phyloP scores from a whole-genome alignment of 164 flowering plant species.

The Chloranthus sessilifolius region DNA sequence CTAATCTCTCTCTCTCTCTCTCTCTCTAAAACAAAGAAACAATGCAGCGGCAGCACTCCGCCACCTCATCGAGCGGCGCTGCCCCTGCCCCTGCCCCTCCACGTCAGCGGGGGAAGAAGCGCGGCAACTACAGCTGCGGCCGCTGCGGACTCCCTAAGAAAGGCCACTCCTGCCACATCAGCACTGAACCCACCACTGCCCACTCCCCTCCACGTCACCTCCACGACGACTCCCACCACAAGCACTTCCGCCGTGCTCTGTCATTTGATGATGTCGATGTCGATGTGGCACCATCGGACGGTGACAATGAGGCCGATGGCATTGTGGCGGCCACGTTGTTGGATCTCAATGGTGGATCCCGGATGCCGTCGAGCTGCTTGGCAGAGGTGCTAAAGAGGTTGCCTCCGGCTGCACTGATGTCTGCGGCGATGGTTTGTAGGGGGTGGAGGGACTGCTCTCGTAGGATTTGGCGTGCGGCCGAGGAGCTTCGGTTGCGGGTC shows the following conservation, averaged over 20 bases:
- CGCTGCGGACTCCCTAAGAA: conserved; percentile 88
- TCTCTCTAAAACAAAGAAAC: background rate
- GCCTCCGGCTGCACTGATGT: conserved; percentile 64
- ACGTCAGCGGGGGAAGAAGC: conserved; percentile 43
- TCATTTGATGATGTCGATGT: conserved; percentile 60
- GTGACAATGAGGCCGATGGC: conserved; percentile 15
- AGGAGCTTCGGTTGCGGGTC: conserved; percentile 75
- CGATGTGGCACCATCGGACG: conserved; percentile 15
- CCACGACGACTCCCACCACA: conserved; percentile 1
- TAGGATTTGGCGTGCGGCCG: conserved; percentile 74
- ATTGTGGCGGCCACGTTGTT: too few species aligned
- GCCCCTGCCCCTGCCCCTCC: conserved; percentile 11
- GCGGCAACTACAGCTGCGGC: conserved; percentile 89
- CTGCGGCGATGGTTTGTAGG: conserved; percentile 78
- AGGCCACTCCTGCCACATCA: conserved; percentile 59
- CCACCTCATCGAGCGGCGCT: conserved; percentile 27
- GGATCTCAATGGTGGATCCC: too few species aligned
- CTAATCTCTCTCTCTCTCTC: conserved; percentile 1
- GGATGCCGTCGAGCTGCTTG: conserved; percentile 24
- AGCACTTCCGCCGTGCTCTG: conserved; percentile 54
- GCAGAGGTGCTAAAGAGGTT: conserved; percentile 80
- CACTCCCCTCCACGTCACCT: conserved; percentile 5
- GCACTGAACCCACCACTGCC: conserved; percentile 11
- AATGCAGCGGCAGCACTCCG: conserved; percentile 21
- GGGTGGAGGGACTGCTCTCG: conserved; percentile 78